Base-by-base conservation (phyloP, 495 filamentous ascomycete genomes). In the Annulohypoxylon bovei region DNA sequence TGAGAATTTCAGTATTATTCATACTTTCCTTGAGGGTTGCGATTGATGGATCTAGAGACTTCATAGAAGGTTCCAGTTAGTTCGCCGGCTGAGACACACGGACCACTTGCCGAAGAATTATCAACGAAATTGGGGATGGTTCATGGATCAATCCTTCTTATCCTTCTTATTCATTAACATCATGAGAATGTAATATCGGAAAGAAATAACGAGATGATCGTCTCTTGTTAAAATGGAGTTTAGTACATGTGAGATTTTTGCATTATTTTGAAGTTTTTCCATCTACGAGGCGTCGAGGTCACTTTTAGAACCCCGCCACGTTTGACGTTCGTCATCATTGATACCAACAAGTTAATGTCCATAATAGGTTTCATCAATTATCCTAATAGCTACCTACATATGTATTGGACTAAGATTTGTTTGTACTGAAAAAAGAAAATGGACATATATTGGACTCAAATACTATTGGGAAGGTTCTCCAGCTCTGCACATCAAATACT, bases 11-110 rank as follows among this genome's bases (percentile, higher is more conserved):
- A 49, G 14, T 30, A 46, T 8, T 22, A 28, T 16, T 65, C 14
- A 25, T 9, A 18, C 23, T 54, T 32, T 37, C 37, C 0, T n/a
- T n/a, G 3, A 12, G 37, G 6, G 50, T 20, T 35, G 11, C 30
- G 20, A 22, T 32, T 54, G 50, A 54, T 50, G 18, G n/a, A 57
- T 14, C 39, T 56, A 59, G 37, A 39, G 33, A 55, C 11, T 55
- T 64, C 18, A 65, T 70, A 50, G 67, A 70, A 70, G 55, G 35
- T 65, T 28, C 67, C 64, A 70, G 67, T 56, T 50, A 54, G 61
- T 46, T 68, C 66, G 12, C 58, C 52, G 23, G 44, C 3, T 16
- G 9, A 18, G 39, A 49, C 58, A 49, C 52, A 65, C 52, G 52
- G 62, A 33, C 60, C 60, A 63, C 56, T 42, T 39, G 54, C 9